phyloP scores from a whole-genome alignment of 1,139 yeast genomes.

The Sugiyamaella grinbergsii region DNA sequence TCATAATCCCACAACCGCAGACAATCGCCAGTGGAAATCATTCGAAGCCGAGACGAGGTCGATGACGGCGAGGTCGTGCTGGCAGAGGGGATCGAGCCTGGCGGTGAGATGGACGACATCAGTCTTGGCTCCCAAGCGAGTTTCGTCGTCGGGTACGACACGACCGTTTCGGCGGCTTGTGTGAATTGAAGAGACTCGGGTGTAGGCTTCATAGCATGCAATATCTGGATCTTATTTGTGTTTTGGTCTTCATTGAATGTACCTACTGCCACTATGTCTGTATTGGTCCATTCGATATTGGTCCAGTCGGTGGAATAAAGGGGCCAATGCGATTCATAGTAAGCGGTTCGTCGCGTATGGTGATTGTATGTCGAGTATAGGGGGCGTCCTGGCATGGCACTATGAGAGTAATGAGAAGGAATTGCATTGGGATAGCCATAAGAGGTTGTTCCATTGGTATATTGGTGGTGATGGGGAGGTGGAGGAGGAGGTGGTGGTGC shows the following conservation, averaged over 20 bases:
- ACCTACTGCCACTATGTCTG: slow-evolving; percentile 62
- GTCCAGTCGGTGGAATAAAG: slow-evolving; percentile 73
- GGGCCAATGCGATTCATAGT: slow-evolving; percentile 63
- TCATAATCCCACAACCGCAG: slow-evolving; percentile 63
- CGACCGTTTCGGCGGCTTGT: slow-evolving; percentile 52
- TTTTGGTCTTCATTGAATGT: slow-evolving; percentile 70
- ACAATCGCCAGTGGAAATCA: slow-evolving; percentile 74
- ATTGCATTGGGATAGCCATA: not conserved
- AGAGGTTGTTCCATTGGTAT: slow-evolving; percentile 1
- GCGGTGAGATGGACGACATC: slow-evolving; percentile 11
- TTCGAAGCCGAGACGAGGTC: slow-evolving; percentile 39
- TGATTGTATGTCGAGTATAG: slow-evolving; percentile 7
- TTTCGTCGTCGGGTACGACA: slow-evolving; percentile 68
- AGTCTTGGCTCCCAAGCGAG: slow-evolving; percentile 69
- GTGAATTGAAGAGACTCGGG: slow-evolving; percentile 31
- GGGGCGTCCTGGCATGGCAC: slow-evolving; percentile 6
- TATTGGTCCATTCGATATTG: slow-evolving; percentile 42
- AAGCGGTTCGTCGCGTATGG: slow-evolving; percentile 50
- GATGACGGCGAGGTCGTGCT: slow-evolving; percentile 12
- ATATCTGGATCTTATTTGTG: slow-evolving; percentile 48
- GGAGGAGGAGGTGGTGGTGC: slow-evolving; percentile 4
- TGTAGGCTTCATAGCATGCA: slow-evolving; percentile 33
- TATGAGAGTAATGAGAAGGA: slow-evolving; percentile 3
- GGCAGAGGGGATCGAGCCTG: not conserved
- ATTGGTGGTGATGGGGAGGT: slow-evolving; percentile 1